Conservation (phyloP, 345 rosid species). For the Camelina laxa region DNA sequence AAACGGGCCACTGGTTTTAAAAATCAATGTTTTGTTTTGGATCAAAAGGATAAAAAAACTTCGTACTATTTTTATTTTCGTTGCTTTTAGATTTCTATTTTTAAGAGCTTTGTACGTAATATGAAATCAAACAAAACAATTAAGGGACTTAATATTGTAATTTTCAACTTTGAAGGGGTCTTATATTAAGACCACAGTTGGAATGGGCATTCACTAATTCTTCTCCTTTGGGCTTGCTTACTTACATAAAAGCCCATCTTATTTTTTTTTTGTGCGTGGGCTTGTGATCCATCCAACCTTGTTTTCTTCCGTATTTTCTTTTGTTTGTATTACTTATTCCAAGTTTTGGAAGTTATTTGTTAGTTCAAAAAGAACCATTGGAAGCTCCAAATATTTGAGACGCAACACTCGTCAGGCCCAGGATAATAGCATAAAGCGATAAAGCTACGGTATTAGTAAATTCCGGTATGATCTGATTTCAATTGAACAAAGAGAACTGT, state of each 20-base stretch:
- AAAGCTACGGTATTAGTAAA: background rate
- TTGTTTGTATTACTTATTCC: background rate
- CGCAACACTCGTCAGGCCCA: background rate
- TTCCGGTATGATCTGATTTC: background rate
- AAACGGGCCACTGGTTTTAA: background rate
- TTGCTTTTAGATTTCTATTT: background rate
- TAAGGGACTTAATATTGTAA: too few species aligned
- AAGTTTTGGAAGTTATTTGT: background rate
- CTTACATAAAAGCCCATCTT: background rate
- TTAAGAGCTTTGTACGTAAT: background rate
- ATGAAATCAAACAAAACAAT: background rate
- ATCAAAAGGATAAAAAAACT: background rate
- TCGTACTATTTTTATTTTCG: too few species aligned
- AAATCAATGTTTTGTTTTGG: background rate
- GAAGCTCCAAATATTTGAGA: background rate
- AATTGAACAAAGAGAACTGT: too few species aligned
- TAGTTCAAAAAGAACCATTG: background rate
- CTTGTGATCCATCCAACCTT: background rate
- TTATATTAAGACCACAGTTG: constrained; percentile 10
- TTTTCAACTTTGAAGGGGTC: background rate
- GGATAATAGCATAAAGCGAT: background rate
- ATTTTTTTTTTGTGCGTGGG: background rate
- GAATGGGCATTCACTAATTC: background rate
- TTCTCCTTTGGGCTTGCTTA: constrained; percentile 14
- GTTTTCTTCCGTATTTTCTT: background rate